Evolutionary conservation across 2,329 filamentous ascomycete species (phyloP), one percentile per base, ranked within the genome.

Genomic region (Ceratocystis huliohia): DNA sequence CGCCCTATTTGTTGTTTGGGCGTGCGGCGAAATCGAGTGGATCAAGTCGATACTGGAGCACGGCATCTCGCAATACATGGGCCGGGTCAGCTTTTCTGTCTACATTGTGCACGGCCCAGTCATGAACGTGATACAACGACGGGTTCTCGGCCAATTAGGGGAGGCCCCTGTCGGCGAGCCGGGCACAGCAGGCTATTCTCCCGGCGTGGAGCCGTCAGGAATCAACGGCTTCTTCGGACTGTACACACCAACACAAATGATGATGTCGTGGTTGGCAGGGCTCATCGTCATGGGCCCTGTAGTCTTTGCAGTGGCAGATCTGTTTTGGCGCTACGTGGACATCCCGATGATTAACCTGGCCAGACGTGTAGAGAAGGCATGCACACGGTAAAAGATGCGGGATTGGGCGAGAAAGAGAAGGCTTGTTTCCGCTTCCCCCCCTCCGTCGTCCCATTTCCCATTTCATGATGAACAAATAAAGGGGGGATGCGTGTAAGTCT

Each of bases 21-120:
- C 78, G 45, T 78, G 81, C 20, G 76, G 78, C 28, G 77, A 79
- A 65, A 79, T 78, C 3, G 72, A 73, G 1, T 73, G 71, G 3
- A 80, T 81, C 75, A 80, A 81, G 70, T 73, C 74, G 20, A 74
- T 83, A 66, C 83, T 85, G 73, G 80, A 80, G 71, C 74, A 75
- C 1, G 71, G 74, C 1, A 70, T 77, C 17, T 75, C 83, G 2
- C 82, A 84, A 71, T 86, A 85, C 73, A 74, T 86, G 5, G 84
- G 84, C 67, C 80, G 80, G 71, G 80, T 86, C 69, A 84, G 81
- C 64, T 86, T 83, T 71, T 79, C 82, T 63, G 72, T 86, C 30
- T 86, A 86, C 72, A 77, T 86, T 15, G 80, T 85, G 75, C 84
- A 86, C 50, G 66, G 66, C 17, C 62, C 68, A 1, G 65, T 69